These are phyloP conservation scores for Pezicula carpinea DNA, from an alignment of 2,329 filamentous ascomycete genomes.

Conservation along the genomic window DNA sequence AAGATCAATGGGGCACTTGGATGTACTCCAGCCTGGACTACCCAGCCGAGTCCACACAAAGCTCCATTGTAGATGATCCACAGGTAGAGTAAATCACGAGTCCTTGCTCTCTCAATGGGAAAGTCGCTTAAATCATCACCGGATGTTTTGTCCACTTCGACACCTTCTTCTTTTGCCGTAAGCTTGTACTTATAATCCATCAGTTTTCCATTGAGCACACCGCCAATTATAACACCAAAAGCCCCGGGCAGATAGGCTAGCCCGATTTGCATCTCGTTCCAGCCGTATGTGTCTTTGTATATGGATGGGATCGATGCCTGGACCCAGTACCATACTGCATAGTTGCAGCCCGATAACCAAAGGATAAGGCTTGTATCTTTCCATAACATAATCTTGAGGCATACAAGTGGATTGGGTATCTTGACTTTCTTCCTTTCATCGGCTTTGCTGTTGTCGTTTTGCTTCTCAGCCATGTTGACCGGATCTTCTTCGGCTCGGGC, in stretches of 20 bases:
- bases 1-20: constrained; percentile 49
- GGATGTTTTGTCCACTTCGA: constrained; percentile 51
- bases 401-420: constrained; percentile 34
- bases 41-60: constrained; percentile 50
- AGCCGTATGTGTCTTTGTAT: not conserved
- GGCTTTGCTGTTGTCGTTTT: too few relatives aligned
- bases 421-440: not conserved
- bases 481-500: too few relatives aligned
- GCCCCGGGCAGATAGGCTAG: constrained; percentile 34
- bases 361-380: not conserved
- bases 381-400: constrained; percentile 44
- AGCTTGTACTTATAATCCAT: constrained; percentile 64
- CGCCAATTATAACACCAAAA: constrained; percentile 39
- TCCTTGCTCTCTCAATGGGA: constrained; percentile 33
- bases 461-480: too few relatives aligned
- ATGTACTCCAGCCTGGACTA: constrained; percentile 39
- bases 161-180: constrained; percentile 52
- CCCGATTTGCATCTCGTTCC: constrained; percentile 6
- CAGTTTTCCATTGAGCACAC: constrained; percentile 46
- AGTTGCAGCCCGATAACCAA: not conserved
- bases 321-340: not conserved
- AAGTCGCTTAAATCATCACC: constrained; percentile 16
- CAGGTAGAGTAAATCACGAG: constrained; percentile 29
- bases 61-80: constrained; percentile 41
- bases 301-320: not conserved